Conservation (phyloP, 2,329 filamentous ascomycete species). For the Rhexocercosporidium sp. region DNA sequence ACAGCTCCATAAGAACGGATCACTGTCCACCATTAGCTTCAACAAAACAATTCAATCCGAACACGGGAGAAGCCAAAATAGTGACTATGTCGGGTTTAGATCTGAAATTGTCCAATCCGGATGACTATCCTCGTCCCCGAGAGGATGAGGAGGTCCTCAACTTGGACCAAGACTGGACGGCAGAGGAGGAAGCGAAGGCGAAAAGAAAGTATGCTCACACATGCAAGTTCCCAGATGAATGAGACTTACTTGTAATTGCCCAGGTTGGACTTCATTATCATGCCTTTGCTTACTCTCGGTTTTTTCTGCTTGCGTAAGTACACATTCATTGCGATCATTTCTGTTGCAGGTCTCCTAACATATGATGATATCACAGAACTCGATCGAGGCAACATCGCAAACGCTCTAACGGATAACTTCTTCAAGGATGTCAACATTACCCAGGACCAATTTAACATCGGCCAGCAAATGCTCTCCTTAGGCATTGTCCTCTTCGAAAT, state of each 20-base stretch:
- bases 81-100: conserved; percentile 4
- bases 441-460: conserved; percentile 41
- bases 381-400: conserved; percentile 44
- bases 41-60: not conserved
- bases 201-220: conserved; percentile 4
- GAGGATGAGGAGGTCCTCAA: conserved; percentile 8
- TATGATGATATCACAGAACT: conserved; percentile 22
- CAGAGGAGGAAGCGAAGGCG: conserved; percentile 8
- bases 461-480: conserved; percentile 40
- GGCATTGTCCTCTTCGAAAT: conserved; percentile 44
- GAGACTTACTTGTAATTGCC: not conserved
- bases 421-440: conserved; percentile 38
- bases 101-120: conserved; percentile 3
- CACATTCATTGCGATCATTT: not conserved
- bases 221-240: no score
- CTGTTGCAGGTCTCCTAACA: not conserved
- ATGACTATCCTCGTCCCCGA: conserved; percentile 3
- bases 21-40: not conserved
- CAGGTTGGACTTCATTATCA: conserved; percentile 16
- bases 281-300: conserved; percentile 16
- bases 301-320: conserved; percentile 18
- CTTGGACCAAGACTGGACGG: conserved; percentile 3
- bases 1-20: not conserved
- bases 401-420: conserved; percentile 43
- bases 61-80: not conserved